Evolutionary conservation across 805 yeast species (phyloP).

Genomic region (Isabelozyma pseudorhagii): DNA sequence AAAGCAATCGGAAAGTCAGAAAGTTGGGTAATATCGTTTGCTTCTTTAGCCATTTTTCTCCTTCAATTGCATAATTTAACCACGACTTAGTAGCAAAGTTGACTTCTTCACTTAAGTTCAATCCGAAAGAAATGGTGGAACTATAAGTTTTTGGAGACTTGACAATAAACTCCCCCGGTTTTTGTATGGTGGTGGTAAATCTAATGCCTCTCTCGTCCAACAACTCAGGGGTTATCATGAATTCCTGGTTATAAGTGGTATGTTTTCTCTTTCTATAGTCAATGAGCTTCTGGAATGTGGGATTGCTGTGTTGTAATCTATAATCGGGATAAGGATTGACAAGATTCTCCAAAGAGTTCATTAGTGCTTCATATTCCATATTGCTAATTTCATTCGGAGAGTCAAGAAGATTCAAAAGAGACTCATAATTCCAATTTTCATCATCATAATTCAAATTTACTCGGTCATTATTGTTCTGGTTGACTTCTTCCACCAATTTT

Average conservation of each 20-base stretch:
- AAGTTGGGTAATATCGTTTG: slow-evolving; percentile 52
- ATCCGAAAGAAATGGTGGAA: slow-evolving; percentile 51
- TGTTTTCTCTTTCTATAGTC: slow-evolving; percentile 11
- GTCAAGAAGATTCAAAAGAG: slow-evolving; percentile 11
- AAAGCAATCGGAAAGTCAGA: slow-evolving; percentile 46
- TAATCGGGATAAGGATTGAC: slow-evolving; percentile 24
- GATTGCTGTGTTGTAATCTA: slow-evolving; percentile 27
- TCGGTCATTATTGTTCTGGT: slow-evolving; percentile 6
- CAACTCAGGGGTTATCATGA: slow-evolving; percentile 47
- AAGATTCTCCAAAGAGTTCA: slow-evolving; percentile 30
- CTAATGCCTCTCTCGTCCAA: slow-evolving; percentile 48
- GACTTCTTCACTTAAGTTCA: slow-evolving; percentile 53
- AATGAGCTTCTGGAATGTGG: slow-evolving; percentile 20
- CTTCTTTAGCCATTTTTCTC: slow-evolving; percentile 48
- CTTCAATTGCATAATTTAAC: slow-evolving; percentile 48
- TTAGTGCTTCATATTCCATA: slow-evolving; percentile 22
- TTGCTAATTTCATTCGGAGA: slow-evolving; percentile 12
- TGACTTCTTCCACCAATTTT: slow-evolving; percentile 23
- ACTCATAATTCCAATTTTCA: slow-evolving; percentile 16
- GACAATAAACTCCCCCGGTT: slow-evolving; percentile 59
- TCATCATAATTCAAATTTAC: slow-evolving; percentile 15
- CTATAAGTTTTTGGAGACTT: slow-evolving; percentile 57
- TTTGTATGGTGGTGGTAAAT: slow-evolving; percentile 48
- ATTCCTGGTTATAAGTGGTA: slow-evolving; percentile 36
- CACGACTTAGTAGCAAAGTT: slow-evolving; percentile 57